Evolutionary conservation across 2,329 filamentous ascomycete genomes (phyloP).

Genomic region (Phaeosphaeriaceae sp.): DNA sequence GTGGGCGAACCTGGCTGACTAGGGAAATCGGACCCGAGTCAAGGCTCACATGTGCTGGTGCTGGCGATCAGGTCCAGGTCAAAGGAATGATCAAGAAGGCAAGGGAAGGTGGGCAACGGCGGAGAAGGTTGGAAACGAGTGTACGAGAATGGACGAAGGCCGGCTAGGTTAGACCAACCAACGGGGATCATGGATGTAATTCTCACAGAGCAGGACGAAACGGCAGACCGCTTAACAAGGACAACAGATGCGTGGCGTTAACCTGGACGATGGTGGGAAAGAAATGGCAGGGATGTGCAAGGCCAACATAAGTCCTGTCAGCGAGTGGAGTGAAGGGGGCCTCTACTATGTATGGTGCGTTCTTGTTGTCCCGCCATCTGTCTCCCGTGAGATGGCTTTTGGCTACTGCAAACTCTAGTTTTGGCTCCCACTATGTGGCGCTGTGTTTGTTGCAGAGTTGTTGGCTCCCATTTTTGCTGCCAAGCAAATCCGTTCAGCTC

Average conservation of each 20-base stretch:
- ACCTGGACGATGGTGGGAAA: constrained; percentile 37
- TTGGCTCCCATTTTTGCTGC: constrained; percentile 39
- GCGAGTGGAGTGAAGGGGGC: constrained; percentile 35
- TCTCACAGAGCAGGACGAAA: constrained; percentile 39
- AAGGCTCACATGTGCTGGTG: constrained; percentile 43
- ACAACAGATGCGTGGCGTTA: constrained; percentile 47
- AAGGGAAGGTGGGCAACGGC: constrained; percentile 37
- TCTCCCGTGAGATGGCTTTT: constrained; percentile 39
- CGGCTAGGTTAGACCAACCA: constrained; percentile 43
- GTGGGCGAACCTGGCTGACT: constrained; percentile 38
- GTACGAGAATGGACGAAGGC: constrained; percentile 46
- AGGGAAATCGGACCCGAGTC: constrained; percentile 45
- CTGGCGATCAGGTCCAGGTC: constrained; percentile 43
- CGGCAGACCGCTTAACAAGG: constrained; percentile 42
- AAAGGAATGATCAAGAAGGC: constrained; percentile 31
- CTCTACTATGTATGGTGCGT: constrained; percentile 31
- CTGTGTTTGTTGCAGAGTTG: constrained; percentile 39
- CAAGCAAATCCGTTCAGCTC: constrained; percentile 30
- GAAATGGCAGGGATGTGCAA: constrained; percentile 46
- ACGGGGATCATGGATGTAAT: constrained; percentile 39
- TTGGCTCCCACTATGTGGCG: constrained; percentile 44
- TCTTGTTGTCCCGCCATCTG: constrained; percentile 43
- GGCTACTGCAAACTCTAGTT: constrained; percentile 40
- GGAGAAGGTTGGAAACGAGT: constrained; percentile 44
- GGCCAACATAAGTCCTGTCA: constrained; percentile 37